Percentiles rank a stretch among this genome's conserved stretches.
phyloP scores from a whole-genome alignment of 805 yeast species.

The Pichia phayaonensis region DNA sequence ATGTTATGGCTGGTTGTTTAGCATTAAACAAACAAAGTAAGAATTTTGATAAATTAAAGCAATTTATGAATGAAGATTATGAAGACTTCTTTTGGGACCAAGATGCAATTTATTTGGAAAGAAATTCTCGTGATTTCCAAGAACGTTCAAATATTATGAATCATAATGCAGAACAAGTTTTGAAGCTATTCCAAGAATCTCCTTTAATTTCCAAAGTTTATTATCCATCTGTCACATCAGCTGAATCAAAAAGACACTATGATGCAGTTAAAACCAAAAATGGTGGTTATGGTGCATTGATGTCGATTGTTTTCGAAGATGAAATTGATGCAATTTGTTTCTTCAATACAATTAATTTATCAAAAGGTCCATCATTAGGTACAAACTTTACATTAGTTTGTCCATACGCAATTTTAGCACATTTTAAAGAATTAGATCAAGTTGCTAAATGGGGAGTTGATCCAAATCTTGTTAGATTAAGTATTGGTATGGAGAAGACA shows the following conservation, averaged over 20 bases:
- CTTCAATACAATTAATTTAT: conserved; percentile 59
- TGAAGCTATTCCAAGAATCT: conserved; percentile 42
- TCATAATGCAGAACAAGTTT: conserved; percentile 45
- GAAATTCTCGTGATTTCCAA: conserved; percentile 87
- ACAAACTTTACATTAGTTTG: conserved; percentile 85
- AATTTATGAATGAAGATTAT: conserved; percentile 43
- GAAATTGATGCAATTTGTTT: conserved; percentile 62
- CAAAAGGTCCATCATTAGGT: conserved; percentile 89
- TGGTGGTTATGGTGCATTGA: conserved; percentile 87
- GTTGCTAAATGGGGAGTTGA: conserved; percentile 81
- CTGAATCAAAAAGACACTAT: conserved; percentile 48
- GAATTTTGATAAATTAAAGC: conserved; percentile 42
- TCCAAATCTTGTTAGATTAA: conserved; percentile 64
- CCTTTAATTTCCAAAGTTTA: conserved; percentile 55
- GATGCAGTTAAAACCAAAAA: conserved; percentile 57
- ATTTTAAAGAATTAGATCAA: conserved; percentile 72
- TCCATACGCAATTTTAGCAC: conserved; percentile 85
- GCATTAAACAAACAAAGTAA: conserved; percentile 64
- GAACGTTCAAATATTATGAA: conserved; percentile 52
- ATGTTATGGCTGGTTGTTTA: conserved; percentile 90
- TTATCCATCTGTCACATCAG: conserved; percentile 56
- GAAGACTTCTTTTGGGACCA: conserved; percentile 86
- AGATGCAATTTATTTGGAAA: conserved; percentile 85
- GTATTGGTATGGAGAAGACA: conserved; percentile 77
- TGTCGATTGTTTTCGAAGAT: conserved; percentile 63